phyloP scores from a whole-genome alignment of 192 early-diverging fungal genomes.

The Chytriomyces confervae region DNA sequence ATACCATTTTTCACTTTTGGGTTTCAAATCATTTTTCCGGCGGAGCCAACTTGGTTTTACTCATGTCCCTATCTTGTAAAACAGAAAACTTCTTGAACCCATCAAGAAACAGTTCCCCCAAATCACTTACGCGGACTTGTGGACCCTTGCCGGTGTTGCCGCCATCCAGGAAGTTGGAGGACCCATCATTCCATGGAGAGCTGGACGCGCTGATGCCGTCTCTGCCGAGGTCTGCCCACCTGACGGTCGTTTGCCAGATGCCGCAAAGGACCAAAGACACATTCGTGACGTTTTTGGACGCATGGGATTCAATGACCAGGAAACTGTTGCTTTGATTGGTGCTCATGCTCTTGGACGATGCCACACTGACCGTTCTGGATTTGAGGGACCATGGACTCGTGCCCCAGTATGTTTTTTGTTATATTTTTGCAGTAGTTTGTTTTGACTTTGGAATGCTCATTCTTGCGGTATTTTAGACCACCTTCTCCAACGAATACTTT shows the following conservation, averaged over 20 bases:
- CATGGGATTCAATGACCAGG: conserved; percentile 78
- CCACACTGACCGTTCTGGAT: conserved; percentile 74
- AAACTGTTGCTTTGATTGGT: conserved; percentile 74
- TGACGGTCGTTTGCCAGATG: conserved; percentile 77
- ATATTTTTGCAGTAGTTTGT: conserved; percentile 37
- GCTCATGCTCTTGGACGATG: conserved; percentile 74
- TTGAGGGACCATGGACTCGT: conserved; percentile 61
- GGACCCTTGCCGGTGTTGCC: conserved; percentile 73
- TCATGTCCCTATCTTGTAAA: background rate
- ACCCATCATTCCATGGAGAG: conserved; percentile 67
- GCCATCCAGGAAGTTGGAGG: conserved; percentile 75
- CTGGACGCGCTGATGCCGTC: conserved; percentile 51
- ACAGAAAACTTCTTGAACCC: conserved; percentile 56
- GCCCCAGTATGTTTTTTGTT: conserved; percentile 44
- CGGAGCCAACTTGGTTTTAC: background rate
- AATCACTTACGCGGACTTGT: conserved; percentile 76
- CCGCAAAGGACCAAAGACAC: conserved; percentile 59
- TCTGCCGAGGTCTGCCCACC: conserved; percentile 48
- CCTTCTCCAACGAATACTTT: conserved; percentile 90
- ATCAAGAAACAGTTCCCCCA: conserved; percentile 66
- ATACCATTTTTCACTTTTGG: background rate
- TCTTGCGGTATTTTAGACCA: conserved; percentile 52
- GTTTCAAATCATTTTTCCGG: background rate
- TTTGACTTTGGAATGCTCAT: background rate
- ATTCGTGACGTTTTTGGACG: conserved; percentile 67